Base-by-base conservation (phyloP, 495 filamentous ascomycete genomes). In the Aspergillus incahuasiensis region DNA sequence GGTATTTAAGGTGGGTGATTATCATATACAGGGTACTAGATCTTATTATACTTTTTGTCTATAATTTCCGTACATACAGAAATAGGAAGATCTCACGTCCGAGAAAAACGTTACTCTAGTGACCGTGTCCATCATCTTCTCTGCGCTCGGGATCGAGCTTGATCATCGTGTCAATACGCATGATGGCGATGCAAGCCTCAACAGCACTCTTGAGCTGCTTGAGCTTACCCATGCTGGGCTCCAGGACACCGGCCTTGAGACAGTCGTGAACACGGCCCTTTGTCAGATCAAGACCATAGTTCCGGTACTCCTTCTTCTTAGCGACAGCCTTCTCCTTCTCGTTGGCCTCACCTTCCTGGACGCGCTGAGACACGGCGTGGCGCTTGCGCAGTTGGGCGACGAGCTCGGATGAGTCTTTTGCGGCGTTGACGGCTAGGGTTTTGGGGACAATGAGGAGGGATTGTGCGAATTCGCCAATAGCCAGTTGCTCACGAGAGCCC, bases 131-230 rank as follows among this genome's bases (percentile, higher is more conserved):
- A 54, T 95, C 90, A 72, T 87, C 85, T 50, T 77, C 78, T 65
- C 82, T 79, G 77, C 85, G 79, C 79, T 96, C 91, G 51, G 90
- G 91, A 82, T 99, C 94, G 74, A 99, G 74, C 78, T 95, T 96
- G 72, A 99, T 97, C 75, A 99, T 81, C 58, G 94, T 99, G 78
- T 99, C 94, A 67, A 99, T 99, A 65, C 94, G 85, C 95, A 99
- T 97, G 69, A 99, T 96, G 65, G 91, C 87, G 74, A 99, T 96
- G 73, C 95, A 97, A 55, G 94, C 94, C 78, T 99, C 94, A 50
- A 97, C 94, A 48, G 95, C 95, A 78, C 87, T 91, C 87, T 99
- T 99, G 63, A 99, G 76, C 79, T 96, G 92, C 76, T 90, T 87
- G 63, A 99, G 82, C 82, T 99, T 99, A 81, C 92, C 96, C 82